Evolutionary conservation across 1,284 basidiomycete genomes (phyloP), one percentile per base, ranked within the genome.

Genomic region (Malassezia arunalokei): DNA sequence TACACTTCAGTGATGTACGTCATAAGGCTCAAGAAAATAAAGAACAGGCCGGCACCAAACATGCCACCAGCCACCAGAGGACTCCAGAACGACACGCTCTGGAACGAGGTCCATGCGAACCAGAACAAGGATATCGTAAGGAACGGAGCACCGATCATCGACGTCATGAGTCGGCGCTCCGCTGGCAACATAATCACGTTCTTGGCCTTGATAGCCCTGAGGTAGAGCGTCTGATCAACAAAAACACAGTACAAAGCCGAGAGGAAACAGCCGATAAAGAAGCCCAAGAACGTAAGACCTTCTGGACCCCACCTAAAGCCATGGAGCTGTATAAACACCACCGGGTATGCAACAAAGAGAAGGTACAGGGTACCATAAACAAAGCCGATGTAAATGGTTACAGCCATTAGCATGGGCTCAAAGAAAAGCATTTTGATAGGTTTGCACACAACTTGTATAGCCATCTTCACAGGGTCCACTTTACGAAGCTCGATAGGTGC

Each of bases 341-440:
- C 56, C 1, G 74, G 74, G 50, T 61, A 74, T 0, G 69, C 65
- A 48, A 65, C 66, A 49, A 73, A 73, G 7, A 66, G 56, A 1
- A 71, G 52, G 33, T 71, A 71, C 29, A 60, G 47, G 11, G 51
- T 33, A 24, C 75, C 84, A 54, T 68, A 87, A 5, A 85, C 76
- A 70, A 91, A 90, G 0, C 86, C 85, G 5, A 86, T 78, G 74
- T 86, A 87, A 7, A 82, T 38, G 0, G 84, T 86, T 39, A 84
- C 74, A 8, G 81, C 79, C 8, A 84, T 73, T 7, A 89, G 75
- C 80, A 88, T 86, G 0, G 86, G 86, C 68, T 89, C 87, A n/a
- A 75, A 75, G 53, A 81, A 77, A 31, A 87, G 58, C 58, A 75
- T 66, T 33, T 65, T 56, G 45, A 74, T 65, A 15, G 77, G 57